Percentiles rank a stretch among this genome's conserved stretches.
Evolutionary conservation across 129 eudicot species (phyloP).

Genomic region (Flaveria robusta): DNA sequence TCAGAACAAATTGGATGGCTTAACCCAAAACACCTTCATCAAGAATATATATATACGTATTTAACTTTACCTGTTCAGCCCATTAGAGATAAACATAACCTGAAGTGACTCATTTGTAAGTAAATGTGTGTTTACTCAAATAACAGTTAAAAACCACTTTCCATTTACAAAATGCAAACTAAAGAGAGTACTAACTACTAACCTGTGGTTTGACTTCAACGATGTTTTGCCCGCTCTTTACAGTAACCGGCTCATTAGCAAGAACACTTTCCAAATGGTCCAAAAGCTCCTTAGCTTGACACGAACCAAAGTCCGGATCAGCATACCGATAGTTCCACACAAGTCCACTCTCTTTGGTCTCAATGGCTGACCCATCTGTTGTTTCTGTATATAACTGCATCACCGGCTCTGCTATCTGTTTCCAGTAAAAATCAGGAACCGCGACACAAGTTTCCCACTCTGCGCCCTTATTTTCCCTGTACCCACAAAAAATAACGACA

Average conservation of each 20-base stretch:
- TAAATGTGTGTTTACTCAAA: background rate
- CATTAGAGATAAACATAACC: background rate
- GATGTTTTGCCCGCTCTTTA: conserved; percentile 79
- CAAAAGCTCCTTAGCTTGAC: conserved; percentile 89
- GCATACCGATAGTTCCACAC: conserved; percentile 95
- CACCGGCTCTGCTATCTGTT: conserved; percentile 84
- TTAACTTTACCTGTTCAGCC: background rate
- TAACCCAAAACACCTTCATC: background rate
- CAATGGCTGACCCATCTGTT: conserved; percentile 85
- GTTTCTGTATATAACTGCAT: conserved; percentile 85
- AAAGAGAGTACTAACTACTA: conserved; percentile 41
- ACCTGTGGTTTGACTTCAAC: conserved; percentile 97
- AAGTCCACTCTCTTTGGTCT: conserved; percentile 74
- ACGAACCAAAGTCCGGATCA: conserved; percentile 88
- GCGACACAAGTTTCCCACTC: conserved; percentile 84
- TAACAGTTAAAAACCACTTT: background rate
- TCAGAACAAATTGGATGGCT: background rate
- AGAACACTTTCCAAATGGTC: conserved; percentile 95
- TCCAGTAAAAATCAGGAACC: conserved; percentile 78
- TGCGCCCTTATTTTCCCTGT: conserved; percentile 55
- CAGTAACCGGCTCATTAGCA: conserved; percentile 91
- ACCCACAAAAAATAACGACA: conserved; percentile 2
- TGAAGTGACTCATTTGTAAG: background rate
- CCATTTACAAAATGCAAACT: background rate
- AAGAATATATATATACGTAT: too few species aligned